These are phyloP conservation scores for Pythium periplocum DNA, from an alignment of 352 stramenopile genomes.

Conservation along the genomic window DNA sequence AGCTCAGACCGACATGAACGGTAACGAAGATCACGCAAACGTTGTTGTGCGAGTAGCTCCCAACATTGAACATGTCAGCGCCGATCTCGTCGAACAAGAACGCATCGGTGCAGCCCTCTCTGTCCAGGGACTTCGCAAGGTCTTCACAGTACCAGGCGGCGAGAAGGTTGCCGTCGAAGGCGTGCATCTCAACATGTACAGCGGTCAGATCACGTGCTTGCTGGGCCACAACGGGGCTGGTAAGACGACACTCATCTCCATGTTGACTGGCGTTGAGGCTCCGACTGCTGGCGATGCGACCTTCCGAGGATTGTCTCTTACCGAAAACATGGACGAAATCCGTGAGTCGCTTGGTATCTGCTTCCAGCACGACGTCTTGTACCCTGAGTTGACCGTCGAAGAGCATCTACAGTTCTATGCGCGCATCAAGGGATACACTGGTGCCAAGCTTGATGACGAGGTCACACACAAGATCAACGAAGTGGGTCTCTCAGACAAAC, in stretches of 20 bases:
- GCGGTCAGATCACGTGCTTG: slow-evolving; percentile 82
- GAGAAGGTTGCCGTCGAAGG: slow-evolving; percentile 64
- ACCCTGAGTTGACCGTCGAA: slow-evolving; percentile 39
- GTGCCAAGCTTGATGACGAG: slow-evolving; percentile 9
- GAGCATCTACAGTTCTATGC: slow-evolving; percentile 54
- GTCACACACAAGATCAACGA: slow-evolving; percentile 26
- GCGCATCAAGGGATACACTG: slow-evolving; percentile 27
- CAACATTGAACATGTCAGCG: slow-evolving; percentile 19
- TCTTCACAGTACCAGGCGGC: slow-evolving; percentile 50
- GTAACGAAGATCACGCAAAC: not conserved
- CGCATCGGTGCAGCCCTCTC: slow-evolving; percentile 16
- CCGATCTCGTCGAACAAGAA: slow-evolving; percentile 21
- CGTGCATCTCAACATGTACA: slow-evolving; percentile 77
- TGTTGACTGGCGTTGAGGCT: slow-evolving; percentile 67
- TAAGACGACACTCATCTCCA: slow-evolving; percentile 81
- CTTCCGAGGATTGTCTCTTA: slow-evolving; percentile 24
- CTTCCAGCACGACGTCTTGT: slow-evolving; percentile 67
- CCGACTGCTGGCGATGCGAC: slow-evolving; percentile 23
- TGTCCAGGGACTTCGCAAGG: slow-evolving; percentile 33
- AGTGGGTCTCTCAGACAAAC: slow-evolving; percentile 35
- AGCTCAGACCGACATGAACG: not conserved
- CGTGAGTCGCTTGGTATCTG: slow-evolving; percentile 51
- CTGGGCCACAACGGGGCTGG: slow-evolving; percentile 87
- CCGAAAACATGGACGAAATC: slow-evolving; percentile 53
- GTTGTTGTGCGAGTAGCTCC: slow-evolving; percentile 3